phyloP scores from a whole-genome alignment of 352 stramenopile genomes.

The Phytophthora citricola region DNA sequence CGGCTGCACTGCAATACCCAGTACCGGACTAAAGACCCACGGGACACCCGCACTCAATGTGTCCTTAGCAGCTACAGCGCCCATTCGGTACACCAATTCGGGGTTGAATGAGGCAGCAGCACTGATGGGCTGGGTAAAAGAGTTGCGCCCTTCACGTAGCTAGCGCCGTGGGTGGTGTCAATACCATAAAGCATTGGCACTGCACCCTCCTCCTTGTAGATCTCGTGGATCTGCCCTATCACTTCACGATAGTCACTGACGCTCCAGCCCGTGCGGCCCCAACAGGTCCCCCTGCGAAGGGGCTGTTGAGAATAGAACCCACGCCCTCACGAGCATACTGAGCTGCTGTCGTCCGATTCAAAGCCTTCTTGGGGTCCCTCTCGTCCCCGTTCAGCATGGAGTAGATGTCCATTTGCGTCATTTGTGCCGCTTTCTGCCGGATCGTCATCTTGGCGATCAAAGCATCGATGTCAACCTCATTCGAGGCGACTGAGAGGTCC shows the following conservation, averaged over 20 bases:
- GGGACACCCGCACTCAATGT: constrained; percentile 87
- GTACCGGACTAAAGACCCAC: constrained; percentile 92
- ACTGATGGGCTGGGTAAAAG: constrained; percentile 89
- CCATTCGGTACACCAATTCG: constrained; percentile 72
- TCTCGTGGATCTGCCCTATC: constrained; percentile 75
- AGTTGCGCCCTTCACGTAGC: constrained; percentile 85
- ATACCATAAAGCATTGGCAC: constrained; percentile 88
- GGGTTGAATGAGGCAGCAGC: constrained; percentile 91
- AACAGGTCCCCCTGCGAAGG: constrained; percentile 53
- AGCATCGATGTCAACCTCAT: constrained; percentile 20
- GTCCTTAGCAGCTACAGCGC: constrained; percentile 82
- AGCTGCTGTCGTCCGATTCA: constrained; percentile 59
- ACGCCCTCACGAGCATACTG: constrained; percentile 78
- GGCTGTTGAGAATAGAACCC: constrained; percentile 89
- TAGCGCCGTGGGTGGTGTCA: constrained; percentile 92
- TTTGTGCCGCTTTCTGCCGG: constrained; percentile 81
- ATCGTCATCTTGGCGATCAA: constrained; percentile 55
- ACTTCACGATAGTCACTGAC: constrained; percentile 69
- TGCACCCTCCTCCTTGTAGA: constrained; percentile 64
- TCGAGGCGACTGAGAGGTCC: background rate
- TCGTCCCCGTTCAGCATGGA: constrained; percentile 73
- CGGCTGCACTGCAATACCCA: constrained; percentile 83
- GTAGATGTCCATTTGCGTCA: constrained; percentile 93
- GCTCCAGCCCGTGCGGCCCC: constrained; percentile 70
- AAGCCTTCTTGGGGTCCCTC: constrained; percentile 48